These are phyloP conservation scores for Pseudogymnoascus sp. DNA, from an alignment of 2,329 filamentous ascomycete genomes.

Conservation along the genomic window DNA sequence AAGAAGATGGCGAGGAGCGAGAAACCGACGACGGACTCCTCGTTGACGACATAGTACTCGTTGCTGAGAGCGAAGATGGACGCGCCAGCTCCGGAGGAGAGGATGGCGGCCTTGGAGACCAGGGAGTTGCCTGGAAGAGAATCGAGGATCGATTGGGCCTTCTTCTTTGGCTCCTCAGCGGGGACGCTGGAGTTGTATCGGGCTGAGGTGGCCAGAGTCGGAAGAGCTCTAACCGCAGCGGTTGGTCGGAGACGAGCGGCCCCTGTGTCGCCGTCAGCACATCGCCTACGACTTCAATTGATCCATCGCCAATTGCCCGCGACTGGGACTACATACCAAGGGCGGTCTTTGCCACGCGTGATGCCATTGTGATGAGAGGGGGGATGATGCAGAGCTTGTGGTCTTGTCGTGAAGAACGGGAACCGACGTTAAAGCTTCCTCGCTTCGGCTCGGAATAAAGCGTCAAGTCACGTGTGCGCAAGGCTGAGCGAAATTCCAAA, in stretches of 20 bases:
- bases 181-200: conserved; percentile 68
- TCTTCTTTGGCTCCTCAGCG: conserved; percentile 85
- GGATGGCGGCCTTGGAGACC: conserved; percentile 91
- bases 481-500: conserved; percentile 13
- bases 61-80: conserved; percentile 96
- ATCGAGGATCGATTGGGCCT: conserved; percentile 92
- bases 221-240: conserved; percentile 66
- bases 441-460: conserved; percentile 9
- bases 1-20: conserved; percentile 90
- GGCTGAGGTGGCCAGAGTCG: conserved; percentile 64
- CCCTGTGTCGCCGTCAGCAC: conserved; percentile 39
- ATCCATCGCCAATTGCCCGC: conserved; percentile 11
- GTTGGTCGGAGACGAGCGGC: conserved; percentile 83
- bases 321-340: conserved; percentile 60
- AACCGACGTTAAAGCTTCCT: conserved; percentile 18
- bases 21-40: conserved; percentile 92
- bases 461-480: conserved; percentile 10
- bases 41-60: conserved; percentile 99
- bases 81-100: conserved; percentile 84
- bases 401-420: conserved; percentile 21
- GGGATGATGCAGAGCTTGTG: conserved; percentile 40
- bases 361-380: conserved; percentile 80
- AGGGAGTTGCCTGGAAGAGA: conserved; percentile 86
- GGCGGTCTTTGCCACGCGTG: conserved; percentile 91
- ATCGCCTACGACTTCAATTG: conserved; percentile 17